Conservation (phyloP, 1,284 basidiomycete species). For the Nidula niveotomentosa region DNA sequence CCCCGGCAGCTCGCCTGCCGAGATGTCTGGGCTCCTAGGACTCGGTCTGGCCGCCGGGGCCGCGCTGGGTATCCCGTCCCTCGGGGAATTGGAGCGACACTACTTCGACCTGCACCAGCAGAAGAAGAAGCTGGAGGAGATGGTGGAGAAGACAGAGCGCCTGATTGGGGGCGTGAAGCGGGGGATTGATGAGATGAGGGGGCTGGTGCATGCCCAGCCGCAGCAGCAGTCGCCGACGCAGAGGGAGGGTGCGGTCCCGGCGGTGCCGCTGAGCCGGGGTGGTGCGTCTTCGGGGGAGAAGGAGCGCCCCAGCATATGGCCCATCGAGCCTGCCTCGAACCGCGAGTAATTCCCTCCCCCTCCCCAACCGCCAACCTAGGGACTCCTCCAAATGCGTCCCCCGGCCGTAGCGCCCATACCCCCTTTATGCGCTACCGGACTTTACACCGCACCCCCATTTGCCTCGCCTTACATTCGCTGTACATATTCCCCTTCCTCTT, state of each 20-base stretch:
- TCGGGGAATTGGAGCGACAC: conserved; percentile 66
- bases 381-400: background rate
- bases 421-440: background rate
- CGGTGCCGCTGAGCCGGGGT: background rate
- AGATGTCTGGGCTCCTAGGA: conserved; percentile 23
- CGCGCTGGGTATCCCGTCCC: conserved; percentile 45
- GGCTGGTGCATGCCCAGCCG: conserved; percentile 1
- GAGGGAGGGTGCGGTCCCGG: background rate
- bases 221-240: background rate
- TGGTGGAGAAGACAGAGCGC: conserved; percentile 71
- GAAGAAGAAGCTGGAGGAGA: conserved; percentile 61
- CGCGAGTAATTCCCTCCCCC: background rate
- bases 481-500: background rate
- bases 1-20: conserved; percentile 21
- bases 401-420: background rate
- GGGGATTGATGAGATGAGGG: conserved; percentile 71
- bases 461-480: background rate
- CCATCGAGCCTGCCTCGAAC: background rate
- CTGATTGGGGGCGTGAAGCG: conserved; percentile 70
- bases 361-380: background rate
- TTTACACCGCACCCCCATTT: background rate
- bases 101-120: conserved; percentile 63
- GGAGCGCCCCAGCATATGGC: background rate
- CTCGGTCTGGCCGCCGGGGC: conserved; percentile 30
- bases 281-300: background rate